phyloP scores from a whole-genome alignment of 1,284 basidiomycete species.

The Flammula alnicola region DNA sequence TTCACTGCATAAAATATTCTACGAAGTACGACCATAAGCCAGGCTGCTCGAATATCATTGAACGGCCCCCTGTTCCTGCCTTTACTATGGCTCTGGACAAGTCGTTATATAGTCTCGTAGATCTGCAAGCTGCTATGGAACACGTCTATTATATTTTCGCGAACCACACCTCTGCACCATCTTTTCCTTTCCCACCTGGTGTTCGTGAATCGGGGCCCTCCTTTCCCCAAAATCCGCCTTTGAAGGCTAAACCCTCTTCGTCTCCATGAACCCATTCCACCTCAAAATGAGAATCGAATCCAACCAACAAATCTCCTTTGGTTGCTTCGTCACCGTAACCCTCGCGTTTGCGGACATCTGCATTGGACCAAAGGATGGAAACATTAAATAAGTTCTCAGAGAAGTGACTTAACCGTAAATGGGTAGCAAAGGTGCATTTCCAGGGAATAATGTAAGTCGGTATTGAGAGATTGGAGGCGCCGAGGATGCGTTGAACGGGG shows the following conservation, averaged over 20 bases:
- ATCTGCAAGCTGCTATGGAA: no score
- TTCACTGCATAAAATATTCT: no score
- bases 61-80: no score
- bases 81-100: no score
- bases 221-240: slow-evolving; percentile 41
- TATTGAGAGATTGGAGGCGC: slow-evolving; percentile 23
- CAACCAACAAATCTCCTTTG: slow-evolving; percentile 33
- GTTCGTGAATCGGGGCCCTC: slow-evolving; percentile 34
- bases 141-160: neutral
- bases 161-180: slow-evolving; percentile 44
- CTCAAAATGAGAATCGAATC: slow-evolving; percentile 38
- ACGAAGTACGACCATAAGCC: no score
- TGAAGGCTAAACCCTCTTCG: slow-evolving; percentile 37
- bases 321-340: slow-evolving; percentile 23
- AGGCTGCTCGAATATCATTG: no score
- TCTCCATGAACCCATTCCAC: slow-evolving; percentile 36
- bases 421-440: slow-evolving; percentile 37
- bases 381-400: slow-evolving; percentile 40
- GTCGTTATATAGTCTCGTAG: no score
- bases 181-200: slow-evolving; percentile 34
- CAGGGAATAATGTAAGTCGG: slow-evolving; percentile 39
- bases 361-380: slow-evolving; percentile 37
- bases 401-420: slow-evolving; percentile 40
- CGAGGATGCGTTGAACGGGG: slow-evolving; percentile 34
- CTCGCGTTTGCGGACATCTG: slow-evolving; percentile 28